These are phyloP conservation scores for Apiotrichum porosum DNA, from an alignment of 1,284 basidiomycete species.

Conservation along the genomic window DNA sequence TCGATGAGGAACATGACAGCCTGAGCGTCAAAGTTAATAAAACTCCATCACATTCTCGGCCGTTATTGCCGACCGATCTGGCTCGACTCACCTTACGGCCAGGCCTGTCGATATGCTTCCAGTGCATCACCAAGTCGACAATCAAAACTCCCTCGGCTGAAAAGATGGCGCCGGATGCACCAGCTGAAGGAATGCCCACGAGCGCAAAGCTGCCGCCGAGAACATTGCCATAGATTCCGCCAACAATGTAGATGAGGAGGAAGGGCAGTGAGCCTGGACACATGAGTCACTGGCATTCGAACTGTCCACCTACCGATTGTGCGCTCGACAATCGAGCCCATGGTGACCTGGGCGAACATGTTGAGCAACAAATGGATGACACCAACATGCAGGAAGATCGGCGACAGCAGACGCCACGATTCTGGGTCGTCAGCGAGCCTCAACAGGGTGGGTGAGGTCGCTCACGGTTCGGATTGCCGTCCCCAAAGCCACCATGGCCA, in stretches of 20 bases:
- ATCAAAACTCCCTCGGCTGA: slow-evolving; percentile 56
- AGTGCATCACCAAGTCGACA: slow-evolving; percentile 88
- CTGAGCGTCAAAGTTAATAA: slow-evolving; percentile 49
- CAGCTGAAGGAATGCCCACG: slow-evolving; percentile 84
- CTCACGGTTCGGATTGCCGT: slow-evolving; percentile 72
- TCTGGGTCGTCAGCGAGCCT: slow-evolving; percentile 16
- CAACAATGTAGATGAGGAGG: slow-evolving; percentile 74
- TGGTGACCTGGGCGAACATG: slow-evolving; percentile 76
- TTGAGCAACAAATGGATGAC: slow-evolving; percentile 83
- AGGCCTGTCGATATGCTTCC: slow-evolving; percentile 59
- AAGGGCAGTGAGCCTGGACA: slow-evolving; percentile 71
- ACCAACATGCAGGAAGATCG: slow-evolving; percentile 88
- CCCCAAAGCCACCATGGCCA: slow-evolving; percentile 74
- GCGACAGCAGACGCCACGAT: slow-evolving; percentile 65
- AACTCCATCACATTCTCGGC: not conserved
- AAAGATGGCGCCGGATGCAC: slow-evolving; percentile 90
- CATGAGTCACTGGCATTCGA: too few relatives aligned
- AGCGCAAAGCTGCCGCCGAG: slow-evolving; percentile 87
- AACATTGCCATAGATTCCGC: slow-evolving; percentile 77
- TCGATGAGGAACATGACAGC: slow-evolving; percentile 73
- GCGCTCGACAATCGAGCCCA: slow-evolving; percentile 36
- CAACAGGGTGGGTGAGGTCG: too few relatives aligned
- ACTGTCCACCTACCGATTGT: slow-evolving; percentile 42
- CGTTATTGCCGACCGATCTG: too few relatives aligned
- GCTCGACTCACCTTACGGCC: not conserved